Evolutionary conservation across 495 filamentous ascomycete genomes (phyloP), one percentile per base, ranked within the genome.

Genomic region (Hypoxylon crocopeplum): DNA sequence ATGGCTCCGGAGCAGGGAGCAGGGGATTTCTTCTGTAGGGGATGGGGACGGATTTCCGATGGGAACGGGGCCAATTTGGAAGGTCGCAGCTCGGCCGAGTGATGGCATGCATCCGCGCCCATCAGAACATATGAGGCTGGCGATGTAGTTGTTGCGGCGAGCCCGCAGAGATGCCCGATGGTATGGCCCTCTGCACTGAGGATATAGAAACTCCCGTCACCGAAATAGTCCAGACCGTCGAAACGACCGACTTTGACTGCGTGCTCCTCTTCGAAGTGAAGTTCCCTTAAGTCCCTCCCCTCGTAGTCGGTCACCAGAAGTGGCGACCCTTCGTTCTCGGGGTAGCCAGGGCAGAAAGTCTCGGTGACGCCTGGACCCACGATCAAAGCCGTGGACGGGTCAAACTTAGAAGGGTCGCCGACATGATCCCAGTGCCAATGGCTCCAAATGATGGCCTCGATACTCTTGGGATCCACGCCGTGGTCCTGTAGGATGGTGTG

Each of bases 151-250:
- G 72, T 75, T 2, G 81, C 62, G 0, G 79, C 82, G 2, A 85
- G 69, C 1, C 65, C 82, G 48, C 71, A 75, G 19, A 83, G 70
- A 47, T 85, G 83, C 0, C 81, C 82, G 5, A 75, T 66, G 4
- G 76, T 71, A 54, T 84, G 82, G 0, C 82, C 82, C 2, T 79
- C 78, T 1, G 69, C 67, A 60, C 82, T 69, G 33, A 85, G 67
- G 12, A 85, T 67, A 56, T 84, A 82, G 56, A 84, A 82, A 33
- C 72, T 75, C 0, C 82, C 82, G 53, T 84, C 83, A 2, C 76
- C 77, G 54, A 82, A 86, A 62, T 78, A 85, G 63, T 88, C 85
- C 24, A 76, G 60, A 0, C 82, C 85, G 10, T 70, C 62, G 48
- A 82, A 79, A 2, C 64, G 19, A 10, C 81, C 77, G 29, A 83